These are phyloP conservation scores for Syzygium jambos DNA, from an alignment of 345 rosid species.

Conservation along the genomic window DNA sequence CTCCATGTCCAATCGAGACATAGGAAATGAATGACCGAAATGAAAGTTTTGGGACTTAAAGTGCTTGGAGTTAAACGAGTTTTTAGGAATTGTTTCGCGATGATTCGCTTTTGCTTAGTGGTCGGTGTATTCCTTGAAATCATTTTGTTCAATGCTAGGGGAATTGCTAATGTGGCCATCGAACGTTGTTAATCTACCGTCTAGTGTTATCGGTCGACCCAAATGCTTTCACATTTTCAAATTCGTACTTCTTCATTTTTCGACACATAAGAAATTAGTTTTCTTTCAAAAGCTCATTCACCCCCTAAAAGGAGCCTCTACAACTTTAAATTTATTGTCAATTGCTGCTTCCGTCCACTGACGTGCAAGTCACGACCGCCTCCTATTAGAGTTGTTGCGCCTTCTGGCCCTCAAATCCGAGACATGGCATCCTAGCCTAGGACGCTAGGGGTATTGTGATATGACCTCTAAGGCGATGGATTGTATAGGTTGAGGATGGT, in stretches of 20 bases:
- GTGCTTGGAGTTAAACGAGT: not conserved
- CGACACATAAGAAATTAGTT: not conserved
- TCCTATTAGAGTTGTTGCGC: no score
- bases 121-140: not conserved
- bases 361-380: no score
- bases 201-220: not conserved
- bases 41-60: not conserved
- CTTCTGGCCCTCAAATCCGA: no score
- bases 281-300: no score
- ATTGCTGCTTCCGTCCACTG: not conserved
- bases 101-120: not conserved
- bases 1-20: no score
- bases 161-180: not conserved
- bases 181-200: not conserved
- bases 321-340: not conserved
- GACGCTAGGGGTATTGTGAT: not conserved
- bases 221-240: not conserved
- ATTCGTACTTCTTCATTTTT: not conserved
- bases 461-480: not conserved
- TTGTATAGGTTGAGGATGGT: not conserved
- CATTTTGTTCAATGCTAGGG: not conserved
- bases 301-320: not conserved
- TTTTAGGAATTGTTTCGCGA: accelerated
- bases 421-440: not conserved
- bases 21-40: not conserved